Percentiles rank a stretch among this genome's conserved stretches.
Conservation (phyloP, 2,329 filamentous ascomycete genomes). For the Tolypocladium amazonense region DNA sequence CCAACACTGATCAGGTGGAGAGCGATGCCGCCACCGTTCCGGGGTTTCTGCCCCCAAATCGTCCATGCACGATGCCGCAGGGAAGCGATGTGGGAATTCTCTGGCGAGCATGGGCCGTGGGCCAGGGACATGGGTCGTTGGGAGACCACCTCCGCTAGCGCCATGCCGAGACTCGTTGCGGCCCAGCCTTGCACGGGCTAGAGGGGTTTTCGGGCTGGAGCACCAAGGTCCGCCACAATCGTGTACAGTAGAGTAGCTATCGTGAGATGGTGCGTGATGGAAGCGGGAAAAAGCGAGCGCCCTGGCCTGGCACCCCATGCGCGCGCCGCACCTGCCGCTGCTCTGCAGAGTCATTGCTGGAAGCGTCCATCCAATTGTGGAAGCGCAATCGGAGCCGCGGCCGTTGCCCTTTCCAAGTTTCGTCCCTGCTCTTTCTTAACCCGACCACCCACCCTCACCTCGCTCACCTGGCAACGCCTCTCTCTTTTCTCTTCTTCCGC, state of each 20-base stretch:
- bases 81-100: not conserved
- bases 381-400: not conserved
- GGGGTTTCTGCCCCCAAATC: not conserved
- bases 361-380: not conserved
- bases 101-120: not conserved
- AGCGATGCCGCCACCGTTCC: not conserved
- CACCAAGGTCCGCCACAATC: not conserved
- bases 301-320: not conserved
- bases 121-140: not conserved
- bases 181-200: not conserved
- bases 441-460: not conserved
- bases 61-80: not conserved
- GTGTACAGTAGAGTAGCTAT: not conserved
- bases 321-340: not conserved
- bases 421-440: not conserved
- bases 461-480: not conserved
- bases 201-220: not conserved
- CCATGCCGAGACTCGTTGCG: slow-evolving; percentile 1
- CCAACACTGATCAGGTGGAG: not conserved
- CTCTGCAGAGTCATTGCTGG: not conserved
- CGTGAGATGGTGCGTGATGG: not conserved
- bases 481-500: slow-evolving; percentile 1
- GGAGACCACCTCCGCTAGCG: not conserved
- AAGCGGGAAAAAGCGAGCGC: not conserved
- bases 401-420: not conserved